phyloP scores from a whole-genome alignment of 495 filamentous ascomycete species.

The Schizothecium vesticola region DNA sequence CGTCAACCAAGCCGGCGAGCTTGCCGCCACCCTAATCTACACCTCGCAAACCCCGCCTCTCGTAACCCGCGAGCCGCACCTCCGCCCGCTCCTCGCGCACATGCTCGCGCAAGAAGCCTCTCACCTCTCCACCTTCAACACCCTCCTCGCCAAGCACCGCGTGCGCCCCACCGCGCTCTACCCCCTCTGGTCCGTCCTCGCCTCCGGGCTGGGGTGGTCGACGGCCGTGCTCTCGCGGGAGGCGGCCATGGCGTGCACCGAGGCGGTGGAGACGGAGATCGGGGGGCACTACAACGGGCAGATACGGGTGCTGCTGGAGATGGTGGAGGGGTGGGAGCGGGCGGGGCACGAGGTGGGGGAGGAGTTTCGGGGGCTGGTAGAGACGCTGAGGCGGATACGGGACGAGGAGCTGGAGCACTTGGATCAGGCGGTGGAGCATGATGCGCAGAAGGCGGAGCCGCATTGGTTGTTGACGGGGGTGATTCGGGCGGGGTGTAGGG shows the following conservation, averaged over 20 bases:
- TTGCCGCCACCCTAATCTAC: slow-evolving; percentile 84
- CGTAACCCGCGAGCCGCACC: slow-evolving; percentile 73
- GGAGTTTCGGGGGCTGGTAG: slow-evolving; percentile 69
- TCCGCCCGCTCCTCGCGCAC: slow-evolving; percentile 85
- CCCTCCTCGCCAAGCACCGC: slow-evolving; percentile 76
- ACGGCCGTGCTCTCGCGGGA: slow-evolving; percentile 88
- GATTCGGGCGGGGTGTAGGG: slow-evolving; percentile 80
- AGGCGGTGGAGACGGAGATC: slow-evolving; percentile 98
- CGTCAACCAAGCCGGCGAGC: slow-evolving; percentile 86
- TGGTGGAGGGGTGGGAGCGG: slow-evolving; percentile 61
- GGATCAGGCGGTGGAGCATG: slow-evolving; percentile 90
- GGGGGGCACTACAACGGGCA: slow-evolving; percentile 94
- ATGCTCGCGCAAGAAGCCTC: slow-evolving; percentile 96
- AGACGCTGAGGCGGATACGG: slow-evolving; percentile 72
- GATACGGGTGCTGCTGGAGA: slow-evolving; percentile 70
- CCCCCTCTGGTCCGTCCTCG: slow-evolving; percentile 80
- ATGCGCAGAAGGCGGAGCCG: slow-evolving; percentile 79
- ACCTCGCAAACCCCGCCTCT: slow-evolving; percentile 69
- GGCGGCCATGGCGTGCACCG: slow-evolving; percentile 97
- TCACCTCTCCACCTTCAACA: slow-evolving; percentile 82
- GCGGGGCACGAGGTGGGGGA: slow-evolving; percentile 71
- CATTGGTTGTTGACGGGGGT: slow-evolving; percentile 85
- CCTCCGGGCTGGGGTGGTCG: slow-evolving; percentile 79
- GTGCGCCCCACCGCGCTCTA: slow-evolving; percentile 92
- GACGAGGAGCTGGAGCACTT: slow-evolving; percentile 97